Evolutionary conservation across 495 filamentous ascomycete genomes (phyloP).

Genomic region (Oidiodendron maius): DNA sequence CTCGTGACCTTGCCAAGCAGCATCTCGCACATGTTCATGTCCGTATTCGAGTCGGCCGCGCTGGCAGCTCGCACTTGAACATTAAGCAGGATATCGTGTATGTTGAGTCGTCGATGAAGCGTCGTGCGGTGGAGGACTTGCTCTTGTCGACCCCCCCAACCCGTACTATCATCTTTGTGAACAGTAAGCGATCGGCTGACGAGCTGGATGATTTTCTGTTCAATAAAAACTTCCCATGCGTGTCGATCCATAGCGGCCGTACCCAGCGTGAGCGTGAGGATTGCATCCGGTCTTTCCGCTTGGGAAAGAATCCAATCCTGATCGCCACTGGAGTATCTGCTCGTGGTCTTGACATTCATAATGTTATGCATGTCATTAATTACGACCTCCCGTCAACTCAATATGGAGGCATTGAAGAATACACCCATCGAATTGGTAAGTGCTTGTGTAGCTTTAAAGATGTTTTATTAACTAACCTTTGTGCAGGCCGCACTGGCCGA

Average conservation of each 20-base stretch:
- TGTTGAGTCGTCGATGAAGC: conserved; percentile 57
- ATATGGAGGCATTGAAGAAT: conserved; percentile 88
- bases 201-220: conserved; percentile 82
- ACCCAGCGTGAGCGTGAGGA: conserved; percentile 93
- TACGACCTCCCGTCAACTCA: conserved; percentile 67
- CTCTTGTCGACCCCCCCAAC: conserved; percentile 59
- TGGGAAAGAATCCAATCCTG: conserved; percentile 67
- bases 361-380: conserved; percentile 89
- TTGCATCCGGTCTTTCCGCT: conserved; percentile 79
- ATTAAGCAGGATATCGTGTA: conserved; percentile 72
- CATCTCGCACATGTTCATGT: conserved; percentile 68
- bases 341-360: conserved; percentile 84
- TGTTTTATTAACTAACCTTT: conserved; percentile 15
- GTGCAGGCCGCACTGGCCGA: conserved; percentile 83
- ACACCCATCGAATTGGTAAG: conserved; percentile 88
- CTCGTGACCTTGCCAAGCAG: conserved; percentile 67
- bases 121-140: conserved; percentile 64
- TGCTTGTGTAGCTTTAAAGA: conserved; percentile 1
- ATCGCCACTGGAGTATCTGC: conserved; percentile 80
- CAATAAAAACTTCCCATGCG: conserved; percentile 70
- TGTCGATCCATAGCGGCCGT: conserved; percentile 80
- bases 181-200: conserved; percentile 68
- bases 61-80: conserved; percentile 71
- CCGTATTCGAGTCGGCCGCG: conserved; percentile 77
- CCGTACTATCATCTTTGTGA: conserved; percentile 91